phyloP scores from a whole-genome alignment of 768 basidiomycete genomes.

The Russula sp. region DNA sequence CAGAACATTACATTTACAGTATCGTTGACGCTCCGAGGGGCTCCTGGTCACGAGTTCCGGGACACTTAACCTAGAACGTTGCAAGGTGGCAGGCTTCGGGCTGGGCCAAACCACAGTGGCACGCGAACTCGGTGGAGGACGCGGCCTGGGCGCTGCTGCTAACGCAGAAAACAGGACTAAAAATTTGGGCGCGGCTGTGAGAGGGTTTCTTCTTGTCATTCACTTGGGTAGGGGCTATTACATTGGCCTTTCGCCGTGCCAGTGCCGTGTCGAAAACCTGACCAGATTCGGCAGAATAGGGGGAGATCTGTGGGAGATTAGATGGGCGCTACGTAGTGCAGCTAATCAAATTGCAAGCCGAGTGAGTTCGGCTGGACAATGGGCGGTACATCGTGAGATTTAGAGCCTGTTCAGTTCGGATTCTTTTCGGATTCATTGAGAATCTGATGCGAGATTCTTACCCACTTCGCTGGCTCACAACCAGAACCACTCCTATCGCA shows the following conservation, averaged over 20 bases:
- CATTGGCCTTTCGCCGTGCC: not conserved
- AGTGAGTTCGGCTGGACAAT: not conserved
- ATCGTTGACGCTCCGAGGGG: not conserved
- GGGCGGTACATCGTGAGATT: not conserved
- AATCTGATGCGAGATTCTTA: too few species aligned
- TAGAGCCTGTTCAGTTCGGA: too few species aligned
- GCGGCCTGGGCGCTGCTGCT: not conserved
- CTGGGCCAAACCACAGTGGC: not conserved
- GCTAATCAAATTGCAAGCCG: not conserved
- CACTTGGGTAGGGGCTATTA: not conserved
- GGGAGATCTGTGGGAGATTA: not conserved
- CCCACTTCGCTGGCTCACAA: too few species aligned
- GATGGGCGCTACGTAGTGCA: not conserved
- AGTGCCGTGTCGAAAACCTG: not conserved
- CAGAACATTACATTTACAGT: not conserved
- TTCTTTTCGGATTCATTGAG: too few species aligned
- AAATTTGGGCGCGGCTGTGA: too few species aligned
- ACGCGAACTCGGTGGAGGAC: not conserved
- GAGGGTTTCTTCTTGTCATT: too few species aligned
- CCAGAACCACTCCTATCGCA: too few species aligned
- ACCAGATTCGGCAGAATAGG: not conserved
- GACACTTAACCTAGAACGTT: not conserved
- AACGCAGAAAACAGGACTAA: not conserved
- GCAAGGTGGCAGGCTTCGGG: not conserved
- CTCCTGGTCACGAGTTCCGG: conserved; percentile 3